These are phyloP conservation scores for Calonectria hongkongensis DNA, from an alignment of 2,329 filamentous ascomycete species.

Conservation along the genomic window DNA sequence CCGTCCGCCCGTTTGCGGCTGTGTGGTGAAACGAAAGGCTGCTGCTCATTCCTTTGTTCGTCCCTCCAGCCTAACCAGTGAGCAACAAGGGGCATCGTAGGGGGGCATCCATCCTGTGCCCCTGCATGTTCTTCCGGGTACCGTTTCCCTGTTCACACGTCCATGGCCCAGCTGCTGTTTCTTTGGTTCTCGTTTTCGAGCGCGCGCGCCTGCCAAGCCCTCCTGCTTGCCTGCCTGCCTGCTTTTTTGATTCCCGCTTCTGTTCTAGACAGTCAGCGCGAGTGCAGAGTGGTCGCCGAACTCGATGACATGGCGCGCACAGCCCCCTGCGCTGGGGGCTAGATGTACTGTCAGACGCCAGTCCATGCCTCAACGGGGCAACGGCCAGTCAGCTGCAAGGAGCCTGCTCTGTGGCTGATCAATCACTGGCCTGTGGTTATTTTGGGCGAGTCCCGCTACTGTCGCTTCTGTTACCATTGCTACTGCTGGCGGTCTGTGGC, in stretches of 20 bases:
- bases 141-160: constrained; percentile 15
- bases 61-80: constrained; percentile 11
- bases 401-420: neutral
- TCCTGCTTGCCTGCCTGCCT: neutral
- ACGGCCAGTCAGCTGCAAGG: constrained; percentile 5
- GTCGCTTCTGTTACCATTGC: neutral
- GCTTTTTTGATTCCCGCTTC: neutral
- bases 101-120: neutral
- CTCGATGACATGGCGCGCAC: constrained; percentile 13
- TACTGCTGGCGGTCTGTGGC: neutral
- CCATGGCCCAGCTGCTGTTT: constrained; percentile 2
- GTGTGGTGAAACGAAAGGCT: constrained; percentile 20
- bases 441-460: constrained; percentile 16
- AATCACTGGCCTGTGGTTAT: constrained; percentile 20
- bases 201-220: neutral
- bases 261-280: constrained; percentile 5
- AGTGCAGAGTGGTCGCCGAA: constrained; percentile 10
- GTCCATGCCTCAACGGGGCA: neutral
- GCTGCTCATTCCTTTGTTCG: constrained; percentile 19
- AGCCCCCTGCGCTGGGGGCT: constrained; percentile 8
- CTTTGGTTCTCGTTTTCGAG: constrained; percentile 13
- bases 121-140: constrained; percentile 9
- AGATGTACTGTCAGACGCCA: constrained; percentile 14
- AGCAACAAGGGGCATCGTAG: neutral
- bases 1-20: constrained; percentile 1